Percentiles rank a stretch among this genome's conserved stretches.
phyloP scores from a whole-genome alignment of 2,329 filamentous ascomycete genomes.

The Aureobasidium sp. region DNA sequence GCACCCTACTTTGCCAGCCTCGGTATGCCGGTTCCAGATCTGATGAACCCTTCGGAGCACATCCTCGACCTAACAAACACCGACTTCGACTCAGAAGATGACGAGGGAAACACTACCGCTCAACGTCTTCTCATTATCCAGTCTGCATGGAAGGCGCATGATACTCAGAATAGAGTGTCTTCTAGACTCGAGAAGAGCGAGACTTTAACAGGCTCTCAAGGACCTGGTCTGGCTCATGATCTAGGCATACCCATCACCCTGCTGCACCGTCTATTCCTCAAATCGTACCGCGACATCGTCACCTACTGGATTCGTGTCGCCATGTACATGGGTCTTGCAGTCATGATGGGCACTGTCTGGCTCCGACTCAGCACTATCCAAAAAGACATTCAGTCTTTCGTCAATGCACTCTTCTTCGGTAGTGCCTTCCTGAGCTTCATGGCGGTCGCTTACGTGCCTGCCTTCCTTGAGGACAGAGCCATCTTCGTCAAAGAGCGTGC shows the following conservation, averaged over 20 bases:
- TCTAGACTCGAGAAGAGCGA: neutral
- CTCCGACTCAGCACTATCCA: slow-evolving; percentile 60
- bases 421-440: slow-evolving; percentile 43
- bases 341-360: slow-evolving; percentile 84
- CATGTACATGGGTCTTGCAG: slow-evolving; percentile 70
- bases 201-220: neutral
- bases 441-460: slow-evolving; percentile 68
- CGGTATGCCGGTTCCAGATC: slow-evolving; percentile 52
- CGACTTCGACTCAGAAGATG: slow-evolving; percentile 52
- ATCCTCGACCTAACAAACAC: slow-evolving; percentile 67
- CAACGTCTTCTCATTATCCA: slow-evolving; percentile 25
- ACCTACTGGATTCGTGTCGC: slow-evolving; percentile 70
- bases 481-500: slow-evolving; percentile 66
- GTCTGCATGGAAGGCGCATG: neutral
- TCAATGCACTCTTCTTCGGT: slow-evolving; percentile 60
- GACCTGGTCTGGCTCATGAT: neutral
- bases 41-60: slow-evolving; percentile 70
- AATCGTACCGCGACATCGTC: slow-evolving; percentile 71
- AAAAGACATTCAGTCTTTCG: slow-evolving; percentile 65
- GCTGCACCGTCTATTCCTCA: slow-evolving; percentile 70
- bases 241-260: slow-evolving; percentile 38
- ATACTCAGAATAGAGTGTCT: neutral
- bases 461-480: slow-evolving; percentile 67
- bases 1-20: slow-evolving; percentile 52
- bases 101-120: neutral